Conservation (phyloP, 2,329 filamentous ascomycete species). For the Fusarium liriodendri region DNA sequence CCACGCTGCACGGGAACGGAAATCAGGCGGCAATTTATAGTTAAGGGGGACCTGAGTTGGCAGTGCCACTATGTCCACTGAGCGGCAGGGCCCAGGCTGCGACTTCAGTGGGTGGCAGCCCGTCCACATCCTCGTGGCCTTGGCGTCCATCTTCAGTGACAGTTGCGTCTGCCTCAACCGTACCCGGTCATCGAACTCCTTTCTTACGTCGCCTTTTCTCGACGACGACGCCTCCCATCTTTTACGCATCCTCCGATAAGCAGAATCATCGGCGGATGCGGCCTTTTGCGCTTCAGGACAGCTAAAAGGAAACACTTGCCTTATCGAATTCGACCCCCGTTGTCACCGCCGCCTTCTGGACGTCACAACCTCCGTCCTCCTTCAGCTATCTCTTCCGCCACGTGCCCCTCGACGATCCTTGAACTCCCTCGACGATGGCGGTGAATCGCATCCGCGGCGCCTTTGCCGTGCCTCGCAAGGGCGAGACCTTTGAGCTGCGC, state of each 20-base stretch:
- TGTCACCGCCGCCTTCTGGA: constrained; percentile 38
- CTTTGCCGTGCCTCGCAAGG: constrained; percentile 92
- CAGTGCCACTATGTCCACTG: constrained; percentile 14
- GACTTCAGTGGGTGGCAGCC: constrained; percentile 20
- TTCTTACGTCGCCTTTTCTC: constrained; percentile 17
- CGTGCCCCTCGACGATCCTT: constrained; percentile 41
- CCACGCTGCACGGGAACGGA: constrained; percentile 37
- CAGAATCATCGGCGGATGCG: constrained; percentile 31
- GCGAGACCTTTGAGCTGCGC: constrained; percentile 97
- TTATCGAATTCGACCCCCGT: constrained; percentile 22
- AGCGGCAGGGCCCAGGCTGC: constrained; percentile 4
- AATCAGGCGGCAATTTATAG: constrained; percentile 42
- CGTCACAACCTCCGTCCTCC: constrained; percentile 14
- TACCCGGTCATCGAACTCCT: constrained; percentile 29
- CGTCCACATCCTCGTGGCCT: constrained; percentile 38
- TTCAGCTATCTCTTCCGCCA: constrained; percentile 11
- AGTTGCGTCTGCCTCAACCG: constrained; percentile 36
- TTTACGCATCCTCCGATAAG: constrained; percentile 21
- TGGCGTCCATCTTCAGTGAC: constrained; percentile 37
- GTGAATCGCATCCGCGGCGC: constrained; percentile 96
- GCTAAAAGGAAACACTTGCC: constrained; percentile 16
- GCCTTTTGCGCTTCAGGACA: constrained; percentile 27
- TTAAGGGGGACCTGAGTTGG: constrained; percentile 31
- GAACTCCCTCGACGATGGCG: constrained; percentile 72
- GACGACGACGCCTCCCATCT: constrained; percentile 17